These are phyloP conservation scores for Karstenula rhodostoma DNA, from an alignment of 2,329 filamentous ascomycete species.

Conservation along the genomic window DNA sequence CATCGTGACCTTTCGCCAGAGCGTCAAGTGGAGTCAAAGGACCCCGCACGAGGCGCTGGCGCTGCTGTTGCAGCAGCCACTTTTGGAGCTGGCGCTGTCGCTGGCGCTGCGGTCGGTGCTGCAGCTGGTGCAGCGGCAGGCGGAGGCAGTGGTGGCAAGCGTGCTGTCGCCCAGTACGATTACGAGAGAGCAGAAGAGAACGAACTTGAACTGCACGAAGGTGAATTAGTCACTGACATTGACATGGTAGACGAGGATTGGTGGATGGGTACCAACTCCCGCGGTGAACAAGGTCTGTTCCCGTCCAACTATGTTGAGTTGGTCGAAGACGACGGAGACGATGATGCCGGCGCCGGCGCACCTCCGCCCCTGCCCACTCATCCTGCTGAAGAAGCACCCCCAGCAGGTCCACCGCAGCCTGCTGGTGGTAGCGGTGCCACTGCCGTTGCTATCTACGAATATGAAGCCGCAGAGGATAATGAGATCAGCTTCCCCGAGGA, in stretches of 20 bases:
- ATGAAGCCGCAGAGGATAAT: conserved; percentile 97
- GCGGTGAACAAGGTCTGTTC: conserved; percentile 88
- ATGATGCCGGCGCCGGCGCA: conserved; percentile 53
- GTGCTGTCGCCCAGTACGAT: conserved; percentile 87
- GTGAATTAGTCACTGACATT: conserved; percentile 87
- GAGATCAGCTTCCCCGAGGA: conserved; percentile 85
- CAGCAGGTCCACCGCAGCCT: conserved; percentile 42
- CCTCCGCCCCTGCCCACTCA: conserved; percentile 51
- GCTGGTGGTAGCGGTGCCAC: conserved; percentile 64
- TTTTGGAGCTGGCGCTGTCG: conserved; percentile 53
- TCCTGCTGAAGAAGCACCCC: conserved; percentile 46
- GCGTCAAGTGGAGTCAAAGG: conserved; percentile 65
- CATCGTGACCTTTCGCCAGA: conserved; percentile 73
- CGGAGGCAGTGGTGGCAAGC: conserved; percentile 62
- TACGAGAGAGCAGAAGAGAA: conserved; percentile 99
- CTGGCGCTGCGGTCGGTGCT: conserved; percentile 52
- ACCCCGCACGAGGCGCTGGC: conserved; percentile 62
- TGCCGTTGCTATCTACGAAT: conserved; percentile 90
- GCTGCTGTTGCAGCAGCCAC: conserved; percentile 55
- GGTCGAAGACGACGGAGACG: conserved; percentile 68
- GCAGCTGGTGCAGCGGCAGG: conserved; percentile 49
- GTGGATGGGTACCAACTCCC: conserved; percentile 94
- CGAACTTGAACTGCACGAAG: conserved; percentile 89
- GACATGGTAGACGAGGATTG: conserved; percentile 98
- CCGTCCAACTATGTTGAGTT: conserved; percentile 97